Conservation (phyloP, 2,329 filamentous ascomycete species). For the Aspergillus novoparasiticus region DNA sequence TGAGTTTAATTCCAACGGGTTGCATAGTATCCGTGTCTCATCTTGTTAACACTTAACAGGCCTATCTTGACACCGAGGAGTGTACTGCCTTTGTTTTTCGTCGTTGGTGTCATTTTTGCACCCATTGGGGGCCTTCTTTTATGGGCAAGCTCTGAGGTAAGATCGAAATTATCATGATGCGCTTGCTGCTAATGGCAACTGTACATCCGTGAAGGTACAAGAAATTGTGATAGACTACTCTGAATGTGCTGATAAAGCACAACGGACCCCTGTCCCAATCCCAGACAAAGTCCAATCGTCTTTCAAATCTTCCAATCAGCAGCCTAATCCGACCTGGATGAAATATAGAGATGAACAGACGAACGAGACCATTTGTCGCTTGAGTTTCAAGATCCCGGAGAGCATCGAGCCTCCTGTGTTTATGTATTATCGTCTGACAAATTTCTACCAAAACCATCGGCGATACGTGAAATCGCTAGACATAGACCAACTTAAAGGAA, state of each 20-base stretch:
- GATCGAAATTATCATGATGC: conserved; percentile 19
- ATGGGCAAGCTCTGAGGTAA: conserved; percentile 79
- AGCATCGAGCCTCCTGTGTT: conserved; percentile 79
- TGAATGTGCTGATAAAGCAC: conserved; percentile 64
- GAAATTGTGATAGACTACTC: conserved; percentile 92
- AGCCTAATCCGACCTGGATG: conserved; percentile 36
- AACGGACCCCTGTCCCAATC: conserved; percentile 52
- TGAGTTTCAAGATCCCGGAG: conserved; percentile 79
- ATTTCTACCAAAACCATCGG: conserved; percentile 99
- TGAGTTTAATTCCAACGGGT: conserved; percentile 53
- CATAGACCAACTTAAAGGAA: conserved; percentile 77
- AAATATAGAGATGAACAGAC: conserved; percentile 24
- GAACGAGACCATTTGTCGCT: conserved; percentile 62
- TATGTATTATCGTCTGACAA: conserved; percentile 93
- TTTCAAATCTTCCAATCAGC: conserved; percentile 64
- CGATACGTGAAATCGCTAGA: conserved; percentile 92
- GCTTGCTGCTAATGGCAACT: conserved; percentile 11
- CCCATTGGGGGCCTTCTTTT: conserved; percentile 86
- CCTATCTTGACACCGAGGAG: conserved; percentile 95
- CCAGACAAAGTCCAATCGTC: conserved; percentile 62
- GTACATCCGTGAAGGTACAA: conserved; percentile 65
- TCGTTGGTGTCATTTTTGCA: conserved; percentile 87
- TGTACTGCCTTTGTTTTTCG: conserved; percentile 87
- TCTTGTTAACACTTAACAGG: conserved; percentile 50
- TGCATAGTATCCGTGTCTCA: not conserved